Conservation (phyloP, 2,329 filamentous ascomycete species). For the Apiospora pterosperma region DNA sequence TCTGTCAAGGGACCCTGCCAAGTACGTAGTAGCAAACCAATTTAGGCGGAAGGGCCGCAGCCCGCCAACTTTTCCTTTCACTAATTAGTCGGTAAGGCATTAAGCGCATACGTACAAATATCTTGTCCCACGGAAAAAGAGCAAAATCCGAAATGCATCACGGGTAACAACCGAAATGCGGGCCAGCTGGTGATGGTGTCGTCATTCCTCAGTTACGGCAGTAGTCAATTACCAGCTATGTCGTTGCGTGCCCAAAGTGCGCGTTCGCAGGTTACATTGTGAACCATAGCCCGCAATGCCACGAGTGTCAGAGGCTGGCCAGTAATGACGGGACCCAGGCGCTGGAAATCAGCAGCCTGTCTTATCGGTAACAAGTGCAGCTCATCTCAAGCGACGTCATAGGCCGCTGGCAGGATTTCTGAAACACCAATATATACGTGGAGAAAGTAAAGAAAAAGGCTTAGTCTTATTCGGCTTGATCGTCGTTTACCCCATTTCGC, state of each 20-base stretch:
- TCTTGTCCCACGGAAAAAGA: background rate
- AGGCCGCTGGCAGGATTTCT: background rate
- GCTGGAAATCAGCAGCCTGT: background rate
- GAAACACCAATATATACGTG: background rate
- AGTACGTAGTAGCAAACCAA: background rate
- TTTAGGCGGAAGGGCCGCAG: background rate
- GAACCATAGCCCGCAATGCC: background rate
- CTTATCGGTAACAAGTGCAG: background rate
- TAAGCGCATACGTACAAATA: background rate
- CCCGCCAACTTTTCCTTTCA: background rate
- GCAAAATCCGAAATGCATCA: background rate
- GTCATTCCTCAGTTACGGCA: no score
- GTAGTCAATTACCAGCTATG: background rate
- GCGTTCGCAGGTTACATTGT: background rate
- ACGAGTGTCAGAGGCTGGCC: no score
- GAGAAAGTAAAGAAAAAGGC: background rate
- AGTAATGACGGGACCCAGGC: background rate
- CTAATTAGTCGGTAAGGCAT: background rate
- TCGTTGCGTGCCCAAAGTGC: no score
- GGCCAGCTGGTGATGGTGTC: background rate
- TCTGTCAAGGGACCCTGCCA: background rate
- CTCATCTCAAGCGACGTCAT: background rate
- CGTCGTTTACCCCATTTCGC: background rate
- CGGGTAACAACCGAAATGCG: background rate
- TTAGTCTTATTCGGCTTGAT: background rate